Conservation (phyloP, 2,329 filamentous ascomycete species). For the Aureobasidium sp. region DNA sequence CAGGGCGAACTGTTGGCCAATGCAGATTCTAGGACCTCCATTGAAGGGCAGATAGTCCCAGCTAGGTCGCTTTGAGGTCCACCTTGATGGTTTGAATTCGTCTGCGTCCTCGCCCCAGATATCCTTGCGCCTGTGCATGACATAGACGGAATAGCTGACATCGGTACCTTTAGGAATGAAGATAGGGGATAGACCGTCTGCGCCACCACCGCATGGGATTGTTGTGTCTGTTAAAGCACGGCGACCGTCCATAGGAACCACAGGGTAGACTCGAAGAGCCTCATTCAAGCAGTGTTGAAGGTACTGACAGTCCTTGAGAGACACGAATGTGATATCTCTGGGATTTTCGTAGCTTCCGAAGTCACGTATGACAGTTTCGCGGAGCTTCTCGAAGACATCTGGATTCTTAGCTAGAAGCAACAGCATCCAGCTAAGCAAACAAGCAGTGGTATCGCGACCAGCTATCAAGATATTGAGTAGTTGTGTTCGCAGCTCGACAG, state of each 20-base stretch:
- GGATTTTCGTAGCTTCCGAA: conserved; percentile 32
- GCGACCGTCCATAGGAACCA: conserved; percentile 48
- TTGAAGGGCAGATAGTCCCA: conserved; percentile 30
- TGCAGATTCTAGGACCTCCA: conserved; percentile 22
- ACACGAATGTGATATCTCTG: conserved; percentile 17
- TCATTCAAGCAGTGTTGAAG: conserved; percentile 57
- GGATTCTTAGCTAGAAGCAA: conserved; percentile 24
- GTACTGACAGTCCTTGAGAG: conserved; percentile 22
- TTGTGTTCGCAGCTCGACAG: conserved; percentile 34
- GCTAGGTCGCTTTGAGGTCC: conserved; percentile 25
- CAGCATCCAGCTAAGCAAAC: conserved; percentile 34
- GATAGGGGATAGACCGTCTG: conserved; percentile 40
- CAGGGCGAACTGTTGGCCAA: conserved; percentile 21
- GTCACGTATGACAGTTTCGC: conserved; percentile 17
- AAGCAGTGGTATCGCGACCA: conserved; percentile 51
- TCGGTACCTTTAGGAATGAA: conserved; percentile 40
- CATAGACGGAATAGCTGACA: conserved; percentile 36
- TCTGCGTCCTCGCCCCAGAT: conserved; percentile 42
- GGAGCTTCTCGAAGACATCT: conserved; percentile 22
- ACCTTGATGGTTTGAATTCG: conserved; percentile 41
- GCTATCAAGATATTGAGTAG: conserved; percentile 43
- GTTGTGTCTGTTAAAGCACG: conserved; percentile 40
- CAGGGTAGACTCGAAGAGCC: conserved; percentile 45
- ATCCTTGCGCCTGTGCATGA: conserved; percentile 43
- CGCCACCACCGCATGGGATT: conserved; percentile 42